Conservation (phyloP, 2,329 filamentous ascomycete species). For the Alternaria hordeiaustralica region DNA sequence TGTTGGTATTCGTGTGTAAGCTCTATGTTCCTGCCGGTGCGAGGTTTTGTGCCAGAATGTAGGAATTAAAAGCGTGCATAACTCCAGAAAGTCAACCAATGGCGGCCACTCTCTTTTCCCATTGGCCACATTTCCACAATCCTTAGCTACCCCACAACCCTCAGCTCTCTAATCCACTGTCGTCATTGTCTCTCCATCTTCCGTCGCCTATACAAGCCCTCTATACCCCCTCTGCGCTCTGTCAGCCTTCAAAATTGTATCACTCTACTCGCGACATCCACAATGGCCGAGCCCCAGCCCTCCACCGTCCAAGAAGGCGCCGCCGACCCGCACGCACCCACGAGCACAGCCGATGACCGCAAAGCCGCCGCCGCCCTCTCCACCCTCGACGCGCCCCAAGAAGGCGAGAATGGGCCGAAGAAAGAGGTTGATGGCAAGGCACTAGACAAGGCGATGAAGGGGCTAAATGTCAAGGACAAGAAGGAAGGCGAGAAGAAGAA, state of each 20-base stretch:
- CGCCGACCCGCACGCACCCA: conserved; percentile 53
- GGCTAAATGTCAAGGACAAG: conserved; percentile 56
- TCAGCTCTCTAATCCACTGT: not conserved
- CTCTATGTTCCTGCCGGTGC: not conserved
- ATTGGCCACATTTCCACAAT: conserved; percentile 20
- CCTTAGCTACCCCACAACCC: conserved; percentile 14
- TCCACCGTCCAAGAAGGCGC: conserved; percentile 65
- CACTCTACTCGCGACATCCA: conserved; percentile 1
- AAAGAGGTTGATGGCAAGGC: conserved; percentile 73
- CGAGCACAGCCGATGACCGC: conserved; percentile 73
- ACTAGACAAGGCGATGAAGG: conserved; percentile 74
- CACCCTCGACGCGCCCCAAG: conserved; percentile 66
- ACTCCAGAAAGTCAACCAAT: conserved; percentile 10
- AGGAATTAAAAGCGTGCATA: not conserved
- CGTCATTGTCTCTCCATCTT: not conserved
- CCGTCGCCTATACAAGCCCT: not conserved
- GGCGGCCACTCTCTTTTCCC: conserved; percentile 16
- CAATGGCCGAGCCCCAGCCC: conserved; percentile 69
- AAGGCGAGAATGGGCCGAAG: conserved; percentile 57
- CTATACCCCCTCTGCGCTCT: not conserved
- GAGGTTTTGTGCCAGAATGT: not conserved
- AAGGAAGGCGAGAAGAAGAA: conserved; percentile 52
- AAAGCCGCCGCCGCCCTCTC: conserved; percentile 78
- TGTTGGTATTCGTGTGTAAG: not conserved
- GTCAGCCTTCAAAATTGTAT: not conserved